Percentiles rank a stretch among this genome's conserved stretches.
Conservation (phyloP, 371 early-diverging fungal species). For the Actinomortierella wolfii region DNA sequence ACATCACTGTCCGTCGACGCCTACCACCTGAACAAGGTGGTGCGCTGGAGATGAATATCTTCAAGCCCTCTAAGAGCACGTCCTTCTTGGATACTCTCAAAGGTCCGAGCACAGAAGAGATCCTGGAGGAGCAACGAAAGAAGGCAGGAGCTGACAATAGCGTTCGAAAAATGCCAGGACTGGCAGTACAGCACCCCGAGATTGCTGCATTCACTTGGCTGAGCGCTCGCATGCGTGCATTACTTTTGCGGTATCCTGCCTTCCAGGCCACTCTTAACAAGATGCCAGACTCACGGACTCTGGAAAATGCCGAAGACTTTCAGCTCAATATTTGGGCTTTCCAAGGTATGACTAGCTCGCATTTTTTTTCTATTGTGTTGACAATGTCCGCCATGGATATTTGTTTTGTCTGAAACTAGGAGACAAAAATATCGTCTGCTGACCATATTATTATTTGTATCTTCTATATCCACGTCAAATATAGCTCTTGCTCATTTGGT, state of each 20-base stretch:
- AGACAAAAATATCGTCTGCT: background rate
- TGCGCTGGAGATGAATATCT: constrained; percentile 36
- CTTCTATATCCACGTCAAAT: background rate
- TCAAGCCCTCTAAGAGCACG: constrained; percentile 21
- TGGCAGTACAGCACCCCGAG: constrained; percentile 18
- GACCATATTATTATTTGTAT: background rate
- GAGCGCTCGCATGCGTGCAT: constrained; percentile 13
- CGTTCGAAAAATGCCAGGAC: background rate
- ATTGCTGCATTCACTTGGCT: constrained; percentile 26
- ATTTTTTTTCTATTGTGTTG: background rate
- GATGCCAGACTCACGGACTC: constrained; percentile 43
- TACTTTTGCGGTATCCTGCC: constrained; percentile 26
- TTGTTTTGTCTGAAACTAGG: background rate
- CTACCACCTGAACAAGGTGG: constrained; percentile 32
- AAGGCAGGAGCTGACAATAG: constrained; percentile 14
- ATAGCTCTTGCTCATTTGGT: constrained; percentile 53
- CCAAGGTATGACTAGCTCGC: constrained; percentile 48
- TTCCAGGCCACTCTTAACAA: constrained; percentile 42
- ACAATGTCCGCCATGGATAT: background rate
- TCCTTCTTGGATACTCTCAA: constrained; percentile 19
- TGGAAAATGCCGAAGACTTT: constrained; percentile 49
- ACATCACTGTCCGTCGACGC: constrained; percentile 17
- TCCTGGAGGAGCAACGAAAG: constrained; percentile 16
- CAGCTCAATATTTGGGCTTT: constrained; percentile 53
- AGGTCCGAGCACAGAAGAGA: constrained; percentile 40